phyloP scores from a whole-genome alignment of 179 eudicot genomes.

The Beta corolliflora region DNA sequence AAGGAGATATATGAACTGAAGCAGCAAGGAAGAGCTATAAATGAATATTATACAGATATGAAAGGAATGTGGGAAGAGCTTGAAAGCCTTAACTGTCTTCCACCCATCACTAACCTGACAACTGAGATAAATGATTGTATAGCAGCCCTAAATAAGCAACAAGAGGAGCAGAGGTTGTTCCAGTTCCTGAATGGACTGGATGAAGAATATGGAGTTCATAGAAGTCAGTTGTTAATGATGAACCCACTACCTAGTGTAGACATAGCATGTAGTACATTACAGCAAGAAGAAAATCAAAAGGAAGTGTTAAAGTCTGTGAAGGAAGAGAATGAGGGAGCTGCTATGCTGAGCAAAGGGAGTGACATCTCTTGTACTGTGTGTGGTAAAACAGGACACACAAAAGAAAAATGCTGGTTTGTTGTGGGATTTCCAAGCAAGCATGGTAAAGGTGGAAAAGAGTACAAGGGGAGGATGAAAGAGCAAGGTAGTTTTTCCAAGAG shows the following conservation, averaged over 20 bases:
- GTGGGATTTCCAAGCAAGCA: no score
- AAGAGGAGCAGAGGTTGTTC: background rate
- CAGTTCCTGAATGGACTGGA: background rate
- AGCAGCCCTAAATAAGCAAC: background rate
- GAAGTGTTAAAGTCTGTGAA: background rate
- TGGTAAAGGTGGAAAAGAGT: no score
- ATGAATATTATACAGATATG: no score
- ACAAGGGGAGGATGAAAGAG: no score
- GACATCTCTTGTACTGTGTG: background rate
- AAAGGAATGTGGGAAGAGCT: background rate
- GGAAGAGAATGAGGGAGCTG: background rate
- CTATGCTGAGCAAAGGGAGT: background rate
- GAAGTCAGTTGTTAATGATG: background rate
- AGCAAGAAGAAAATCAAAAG: background rate
- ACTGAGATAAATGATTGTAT: background rate
- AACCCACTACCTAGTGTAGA: background rate
- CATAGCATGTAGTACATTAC: background rate
- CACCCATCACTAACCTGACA: accelerated
- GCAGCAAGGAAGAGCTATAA: background rate
- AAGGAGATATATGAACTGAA: no score
- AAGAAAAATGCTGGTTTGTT: no score
- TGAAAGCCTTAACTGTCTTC: background rate
- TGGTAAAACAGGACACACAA: background rate
- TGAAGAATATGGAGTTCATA: background rate
- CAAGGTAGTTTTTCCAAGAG: no score